Base-by-base conservation (phyloP, 306 rosid species). In the Crataegus laevigata region DNA sequence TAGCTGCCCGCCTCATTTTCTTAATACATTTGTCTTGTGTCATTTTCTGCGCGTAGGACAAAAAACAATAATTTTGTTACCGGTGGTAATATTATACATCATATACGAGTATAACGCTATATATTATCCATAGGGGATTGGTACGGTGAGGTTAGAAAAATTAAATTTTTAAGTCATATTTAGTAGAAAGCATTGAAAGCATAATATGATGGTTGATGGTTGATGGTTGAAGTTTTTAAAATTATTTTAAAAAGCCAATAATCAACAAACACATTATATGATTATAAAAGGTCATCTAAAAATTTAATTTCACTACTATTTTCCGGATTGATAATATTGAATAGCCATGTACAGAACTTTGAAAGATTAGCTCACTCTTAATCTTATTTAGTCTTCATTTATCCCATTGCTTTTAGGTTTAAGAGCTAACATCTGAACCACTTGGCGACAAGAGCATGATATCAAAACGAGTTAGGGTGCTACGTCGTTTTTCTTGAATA, bases 381-480 rank as follows among this genome's bases (percentile, higher is more conserved):
- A 47, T 47, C 54, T 50, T 17, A 50, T 15, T 17, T 50, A 5
- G 21, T 17, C 21, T 50, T 50, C 54, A 50, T 50, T 50, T 50
- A 17, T 50, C 17, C 54, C 54, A 47, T 15, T 47, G 21, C 54
- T 47, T 17, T 50, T 50, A 18, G 54, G 21, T 50, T 50, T 50
- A 40, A 40, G 43, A 40, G 43, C 12, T 40, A 40, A 40, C 12
- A 40, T 40, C 43, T 40, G 43, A 2, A 50, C 21, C 54, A 17
- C 54, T 50, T 50, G 54, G 24, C 67, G 88, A 86, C 96, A 75
- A 77, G 43, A 60, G 65, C 77, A 79, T 61, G 81, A 82, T 83
- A 82, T 82, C 71, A 70, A 80, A 78, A 82, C 81, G 84, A 87
- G 89, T 79, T 85, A 88, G 61, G 80, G 74, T 70, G 36, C 42